phyloP scores from a whole-genome alignment of 148 eudicot species.

The Chenopodium berlandieri region DNA sequence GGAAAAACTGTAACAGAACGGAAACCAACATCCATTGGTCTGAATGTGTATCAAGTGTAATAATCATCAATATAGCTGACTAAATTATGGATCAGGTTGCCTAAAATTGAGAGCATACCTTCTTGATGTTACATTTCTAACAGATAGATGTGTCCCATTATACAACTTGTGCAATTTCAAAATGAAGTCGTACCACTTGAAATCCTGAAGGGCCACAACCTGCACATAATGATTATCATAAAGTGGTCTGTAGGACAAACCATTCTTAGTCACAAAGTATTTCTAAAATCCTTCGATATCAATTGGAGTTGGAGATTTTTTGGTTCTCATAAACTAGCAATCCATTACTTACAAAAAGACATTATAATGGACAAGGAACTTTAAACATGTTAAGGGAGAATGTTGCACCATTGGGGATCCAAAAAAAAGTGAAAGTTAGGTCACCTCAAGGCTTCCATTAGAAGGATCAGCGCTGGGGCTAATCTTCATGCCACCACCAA shows the following conservation, averaged over 20 bases:
- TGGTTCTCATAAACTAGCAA: neutral
- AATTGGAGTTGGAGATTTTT: neutral
- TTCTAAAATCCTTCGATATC: neutral
- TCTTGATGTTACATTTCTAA: conserved; percentile 66
- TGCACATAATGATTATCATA: conserved; percentile 28
- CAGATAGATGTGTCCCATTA: conserved; percentile 78
- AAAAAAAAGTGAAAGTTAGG: conserved; percentile 7
- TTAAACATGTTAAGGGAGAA: neutral
- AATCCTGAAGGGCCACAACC: conserved; percentile 91
- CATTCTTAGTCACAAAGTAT: neutral
- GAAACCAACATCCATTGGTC: neutral
- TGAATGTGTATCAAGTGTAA: neutral
- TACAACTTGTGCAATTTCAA: conserved; percentile 76
- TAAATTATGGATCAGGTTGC: neutral
- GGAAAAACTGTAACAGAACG: neutral
- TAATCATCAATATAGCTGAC: neutral
- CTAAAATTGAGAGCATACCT: conserved; percentile 38
- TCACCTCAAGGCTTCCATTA: conserved; percentile 77
- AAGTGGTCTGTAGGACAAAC: neutral
- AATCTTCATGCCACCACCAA: conserved; percentile 99
- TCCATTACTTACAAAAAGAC: neutral
- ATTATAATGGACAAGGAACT: neutral
- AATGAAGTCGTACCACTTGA: conserved; percentile 94
- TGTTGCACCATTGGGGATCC: neutral
- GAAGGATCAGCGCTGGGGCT: conserved; percentile 87